phyloP scores from a whole-genome alignment of 2,329 filamentous ascomycete genomes.

The Cladobotryum mycophilum region DNA sequence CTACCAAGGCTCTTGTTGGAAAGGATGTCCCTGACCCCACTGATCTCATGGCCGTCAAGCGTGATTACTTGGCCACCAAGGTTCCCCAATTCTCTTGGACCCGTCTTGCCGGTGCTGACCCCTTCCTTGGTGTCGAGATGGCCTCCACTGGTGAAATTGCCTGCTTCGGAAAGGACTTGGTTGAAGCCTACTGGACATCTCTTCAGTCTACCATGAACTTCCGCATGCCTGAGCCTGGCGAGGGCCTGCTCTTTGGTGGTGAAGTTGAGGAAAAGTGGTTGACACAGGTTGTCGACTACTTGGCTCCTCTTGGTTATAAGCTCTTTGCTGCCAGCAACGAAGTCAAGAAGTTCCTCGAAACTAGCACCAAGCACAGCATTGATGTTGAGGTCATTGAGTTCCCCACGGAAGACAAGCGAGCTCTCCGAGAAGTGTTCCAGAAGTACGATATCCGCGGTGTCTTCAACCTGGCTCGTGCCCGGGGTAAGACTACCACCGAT shows the following conservation, averaged over 20 bases:
- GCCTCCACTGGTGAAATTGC: constrained; percentile 95
- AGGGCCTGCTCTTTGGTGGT: constrained; percentile 91
- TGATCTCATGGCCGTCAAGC: constrained; percentile 83
- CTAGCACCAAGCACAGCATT: constrained; percentile 57
- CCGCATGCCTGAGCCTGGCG: constrained; percentile 87
- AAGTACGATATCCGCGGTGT: constrained; percentile 94
- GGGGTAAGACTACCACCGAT: constrained; percentile 78
- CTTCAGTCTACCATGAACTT: constrained; percentile 99
- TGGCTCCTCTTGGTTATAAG: constrained; percentile 88
- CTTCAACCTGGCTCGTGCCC: constrained; percentile 84
- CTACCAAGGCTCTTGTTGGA: constrained; percentile 85
- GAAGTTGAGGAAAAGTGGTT: constrained; percentile 67
- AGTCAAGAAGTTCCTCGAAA: constrained; percentile 80
- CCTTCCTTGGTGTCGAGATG: constrained; percentile 98
- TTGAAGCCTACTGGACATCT: constrained; percentile 97
- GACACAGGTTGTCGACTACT: constrained; percentile 74
- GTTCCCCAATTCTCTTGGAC: constrained; percentile 99
- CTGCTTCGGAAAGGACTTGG: constrained; percentile 91
- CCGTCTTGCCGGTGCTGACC: constrained; percentile 90
- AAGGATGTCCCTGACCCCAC: constrained; percentile 76
- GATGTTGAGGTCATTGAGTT: constrained; percentile 90
- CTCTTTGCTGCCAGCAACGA: constrained; percentile 77
- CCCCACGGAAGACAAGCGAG: constrained; percentile 92
- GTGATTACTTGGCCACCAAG: constrained; percentile 93
- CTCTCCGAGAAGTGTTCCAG: constrained; percentile 88